Conservation (phyloP, 2,329 filamentous ascomycete genomes). For the Botrytis sinoallii region DNA sequence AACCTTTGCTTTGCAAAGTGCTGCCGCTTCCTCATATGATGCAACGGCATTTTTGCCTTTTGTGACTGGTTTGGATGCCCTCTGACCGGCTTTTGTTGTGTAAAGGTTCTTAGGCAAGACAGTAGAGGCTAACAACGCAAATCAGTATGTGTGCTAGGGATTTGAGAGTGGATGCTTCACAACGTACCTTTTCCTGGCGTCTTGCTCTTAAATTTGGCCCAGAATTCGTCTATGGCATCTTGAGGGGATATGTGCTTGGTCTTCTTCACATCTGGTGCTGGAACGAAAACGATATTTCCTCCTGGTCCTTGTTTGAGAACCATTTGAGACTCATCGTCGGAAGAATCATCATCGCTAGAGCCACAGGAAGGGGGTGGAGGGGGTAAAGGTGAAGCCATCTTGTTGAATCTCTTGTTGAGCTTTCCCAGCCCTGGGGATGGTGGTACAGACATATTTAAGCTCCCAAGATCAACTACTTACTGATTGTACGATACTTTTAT, state of each 20-base stretch:
- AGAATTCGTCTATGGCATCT: conserved; percentile 67
- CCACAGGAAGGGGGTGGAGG: conserved; percentile 1
- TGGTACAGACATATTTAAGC: neutral
- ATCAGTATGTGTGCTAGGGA: conserved; percentile 7
- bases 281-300: conserved; percentile 13
- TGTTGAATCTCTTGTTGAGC: neutral
- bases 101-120: conserved; percentile 68
- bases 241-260: conserved; percentile 61
- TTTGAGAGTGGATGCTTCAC: neutral
- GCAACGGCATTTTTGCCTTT: conserved; percentile 56
- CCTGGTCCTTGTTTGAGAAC: neutral
- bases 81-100: conserved; percentile 56
- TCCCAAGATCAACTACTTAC: neutral
- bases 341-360: conserved; percentile 8
- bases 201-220: conserved; percentile 68
- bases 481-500: neutral
- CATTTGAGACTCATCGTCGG: conserved; percentile 2
- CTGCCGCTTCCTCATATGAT: conserved; percentile 70
- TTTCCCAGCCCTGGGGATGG: conserved; percentile 4
- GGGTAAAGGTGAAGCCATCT: neutral
- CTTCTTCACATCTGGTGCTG: conserved; percentile 24
- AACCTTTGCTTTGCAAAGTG: conserved; percentile 64
- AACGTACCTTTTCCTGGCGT: conserved; percentile 62
- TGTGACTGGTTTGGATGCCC: conserved; percentile 52
- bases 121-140: conserved; percentile 51